phyloP scores from a whole-genome alignment of 1,284 basidiomycete species.

The Sporisorium exsertum region DNA sequence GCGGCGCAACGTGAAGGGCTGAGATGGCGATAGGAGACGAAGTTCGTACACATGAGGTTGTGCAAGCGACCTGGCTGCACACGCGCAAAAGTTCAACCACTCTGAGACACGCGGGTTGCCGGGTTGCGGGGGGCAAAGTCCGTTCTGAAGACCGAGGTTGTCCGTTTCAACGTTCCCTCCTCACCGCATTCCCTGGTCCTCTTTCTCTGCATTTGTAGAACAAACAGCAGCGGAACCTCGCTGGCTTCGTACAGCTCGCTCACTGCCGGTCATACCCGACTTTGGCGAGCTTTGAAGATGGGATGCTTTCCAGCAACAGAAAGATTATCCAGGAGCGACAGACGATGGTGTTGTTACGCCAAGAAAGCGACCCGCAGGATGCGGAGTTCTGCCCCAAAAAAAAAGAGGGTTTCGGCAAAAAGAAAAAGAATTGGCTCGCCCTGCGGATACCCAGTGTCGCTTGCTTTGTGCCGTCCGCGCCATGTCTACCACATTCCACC shows the following conservation, averaged over 20 bases:
- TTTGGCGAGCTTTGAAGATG: background rate
- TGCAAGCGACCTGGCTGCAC: background rate
- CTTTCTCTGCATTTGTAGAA: background rate
- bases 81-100: background rate
- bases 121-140: slow-evolving; percentile 1
- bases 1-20: background rate
- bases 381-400: background rate
- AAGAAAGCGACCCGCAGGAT: slow-evolving; percentile 7
- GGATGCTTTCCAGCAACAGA: background rate
- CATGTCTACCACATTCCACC: slow-evolving; percentile 5
- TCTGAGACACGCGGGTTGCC: slow-evolving; percentile 3
- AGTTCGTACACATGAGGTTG: no score
- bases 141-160: slow-evolving; percentile 16
- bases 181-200: background rate
- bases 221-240: background rate
- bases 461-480: background rate
- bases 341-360: background rate
- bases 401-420: background rate
- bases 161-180: background rate
- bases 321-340: background rate
- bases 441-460: background rate
- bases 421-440: no score
- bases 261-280: background rate
- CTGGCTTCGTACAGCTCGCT: background rate
- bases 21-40: no score